Evolutionary conservation across 495 filamentous ascomycete genomes (phyloP), one percentile per base, ranked within the genome.

Genomic region (Penicillium pancosmium): DNA sequence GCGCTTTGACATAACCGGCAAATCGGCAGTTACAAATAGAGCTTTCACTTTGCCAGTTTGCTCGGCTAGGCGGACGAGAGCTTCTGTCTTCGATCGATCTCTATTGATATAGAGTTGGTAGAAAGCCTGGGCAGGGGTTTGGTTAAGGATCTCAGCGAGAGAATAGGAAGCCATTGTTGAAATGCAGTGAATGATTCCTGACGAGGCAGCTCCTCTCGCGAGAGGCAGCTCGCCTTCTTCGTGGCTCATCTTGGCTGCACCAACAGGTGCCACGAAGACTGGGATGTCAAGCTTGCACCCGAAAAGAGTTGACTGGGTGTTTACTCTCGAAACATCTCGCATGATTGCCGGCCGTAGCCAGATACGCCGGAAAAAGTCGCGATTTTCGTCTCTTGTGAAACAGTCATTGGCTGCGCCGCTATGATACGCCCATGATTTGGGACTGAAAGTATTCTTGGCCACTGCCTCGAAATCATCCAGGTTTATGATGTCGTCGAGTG

Each of bases 1-100:
- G 50, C 92, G 79, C 72, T 97, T 97, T 1, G 91, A 91, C 0
- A 91, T 85, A 8, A 90, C 84, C 1, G 91, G 88, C 2, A 90
- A 88, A 69, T 97, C 92, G n/a, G 96, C 84, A 2, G 92, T 97
- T 21, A 95, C 76, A 51, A 87, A 84, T 47, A 95, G 78, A 2
- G 77, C 84, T 46, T 79, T 79, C 11, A 89, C 68, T 47, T 48
- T 47, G 0, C 67, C 70, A 0, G 79, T 64, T 1, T 62, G 58
- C 57, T 85, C 81, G 1, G 69, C 64, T 48, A 66, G 72, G 9
- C 50, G 56, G 3, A 83, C 79, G n/a, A 78, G 68, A 0, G 68
- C 66, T 58, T 83, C 84, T 5, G 84, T 82, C 53, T 86, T 84
- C 16, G 66, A 9, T 4, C 87, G 77, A 51, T 88, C 75, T 50